Evolutionary conservation across 805 yeast species (phyloP), one percentile per base, ranked within the genome.

Genomic region (Metschnikowia anglica): DNA sequence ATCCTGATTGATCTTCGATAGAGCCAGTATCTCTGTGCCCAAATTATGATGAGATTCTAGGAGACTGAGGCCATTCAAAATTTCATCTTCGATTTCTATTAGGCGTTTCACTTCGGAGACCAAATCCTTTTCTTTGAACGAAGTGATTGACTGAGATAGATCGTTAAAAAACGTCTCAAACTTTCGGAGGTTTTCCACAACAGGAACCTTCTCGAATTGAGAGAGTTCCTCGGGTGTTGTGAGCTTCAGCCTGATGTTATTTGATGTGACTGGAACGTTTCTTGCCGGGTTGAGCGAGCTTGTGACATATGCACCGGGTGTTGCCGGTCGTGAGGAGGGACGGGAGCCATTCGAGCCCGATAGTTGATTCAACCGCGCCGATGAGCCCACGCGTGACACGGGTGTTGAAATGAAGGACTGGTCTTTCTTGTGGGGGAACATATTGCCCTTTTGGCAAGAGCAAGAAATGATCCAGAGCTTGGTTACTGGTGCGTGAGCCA

Each of bases 221-320:
- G 54, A 55, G 10, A 58, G 43, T 18, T 61, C 68, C 17, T 60
- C 62, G 19, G 49, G 53, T 19, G 56, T 53, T 16, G 40, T 49
- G 33, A 48, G 44, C 26, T 48, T 52, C 40, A 53, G 48, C 26
- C 45, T 48, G 27, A 35, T 35, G 36, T 42, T 46, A 21, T 53
- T 58, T 2, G 60, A 49, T 6, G 56, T 48, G n/a, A 53, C 55
- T 2, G 66, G 66, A 8, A 55, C 35, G 46, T 63, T 63, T 43
- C 58, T 54, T 19, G 54, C 55, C 9, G 74, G 75, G 42, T 70
- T 70, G 27, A 70, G 58, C 11, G 73, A 66, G 13, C 72, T 66
- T 7, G 65, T 52, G 24, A 65, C 64, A 44, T 67, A 66, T n/a
- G 48, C 48, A 9, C 48, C 50, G 7, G 56, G 56, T 1, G 56